Evolutionary conservation across 768 basidiomycete species (phyloP).

Genomic region (Mycena olivaceomarginata): DNA sequence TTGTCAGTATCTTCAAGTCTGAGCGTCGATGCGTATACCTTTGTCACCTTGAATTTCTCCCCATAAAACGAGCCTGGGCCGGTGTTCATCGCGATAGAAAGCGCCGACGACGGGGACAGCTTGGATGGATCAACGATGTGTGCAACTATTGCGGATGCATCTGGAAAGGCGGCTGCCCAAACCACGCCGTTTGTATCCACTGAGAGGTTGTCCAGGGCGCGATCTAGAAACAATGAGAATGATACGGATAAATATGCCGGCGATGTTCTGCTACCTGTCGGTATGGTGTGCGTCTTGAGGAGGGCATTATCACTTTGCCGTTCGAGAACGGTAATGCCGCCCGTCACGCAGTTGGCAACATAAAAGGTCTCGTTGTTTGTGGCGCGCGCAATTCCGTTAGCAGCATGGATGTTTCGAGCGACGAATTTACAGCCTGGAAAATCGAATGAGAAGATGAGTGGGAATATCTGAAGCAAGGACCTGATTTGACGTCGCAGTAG

Average conservation of each 20-base stretch:
- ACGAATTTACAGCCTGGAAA: slow-evolving; percentile 75
- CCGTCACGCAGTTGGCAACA: slow-evolving; percentile 67
- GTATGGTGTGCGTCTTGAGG: slow-evolving; percentile 70
- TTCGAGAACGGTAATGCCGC: slow-evolving; percentile 73
- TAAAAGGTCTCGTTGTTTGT: slow-evolving; percentile 78
- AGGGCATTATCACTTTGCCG: slow-evolving; percentile 76
- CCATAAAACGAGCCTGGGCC: slow-evolving; percentile 72
- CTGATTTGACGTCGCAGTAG: slow-evolving; percentile 71
- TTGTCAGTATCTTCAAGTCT: slow-evolving; percentile 26
- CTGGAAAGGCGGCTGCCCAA: slow-evolving; percentile 76
- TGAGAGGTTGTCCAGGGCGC: slow-evolving; percentile 75
- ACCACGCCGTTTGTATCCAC: slow-evolving; percentile 76
- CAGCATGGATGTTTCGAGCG: slow-evolving; percentile 66
- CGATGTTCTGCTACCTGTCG: slow-evolving; percentile 63
- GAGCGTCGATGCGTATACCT: slow-evolving; percentile 57
- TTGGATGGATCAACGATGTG: slow-evolving; percentile 66
- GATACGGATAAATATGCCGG: slow-evolving; percentile 14
- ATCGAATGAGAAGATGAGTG: neutral
- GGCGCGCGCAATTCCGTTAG: slow-evolving; percentile 78
- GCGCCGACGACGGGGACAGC: slow-evolving; percentile 67
- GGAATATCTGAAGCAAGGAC: neutral
- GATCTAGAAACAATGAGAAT: slow-evolving; percentile 56
- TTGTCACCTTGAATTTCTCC: slow-evolving; percentile 76
- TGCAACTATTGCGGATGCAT: slow-evolving; percentile 56
- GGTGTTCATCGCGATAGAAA: slow-evolving; percentile 73